Evolutionary conservation across 148 eudicot species (phyloP).

Genomic region (Gaultheria prostrata): DNA sequence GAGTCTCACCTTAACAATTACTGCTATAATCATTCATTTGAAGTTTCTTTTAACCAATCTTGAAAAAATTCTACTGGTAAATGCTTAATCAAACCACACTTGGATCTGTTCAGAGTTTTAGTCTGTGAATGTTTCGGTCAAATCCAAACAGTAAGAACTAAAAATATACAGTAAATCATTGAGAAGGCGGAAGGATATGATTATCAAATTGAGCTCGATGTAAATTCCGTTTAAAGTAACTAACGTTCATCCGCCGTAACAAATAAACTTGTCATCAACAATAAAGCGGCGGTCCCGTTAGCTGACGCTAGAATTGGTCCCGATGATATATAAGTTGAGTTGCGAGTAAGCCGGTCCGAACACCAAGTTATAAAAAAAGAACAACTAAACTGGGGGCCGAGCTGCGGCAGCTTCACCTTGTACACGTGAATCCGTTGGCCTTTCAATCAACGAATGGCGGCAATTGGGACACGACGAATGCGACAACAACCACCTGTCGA

Average conservation of each 20-base stretch:
- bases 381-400: background rate
- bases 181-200: background rate
- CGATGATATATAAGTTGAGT: too few relatives aligned
- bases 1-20: background rate
- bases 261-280: background rate
- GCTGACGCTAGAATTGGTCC: too few relatives aligned
- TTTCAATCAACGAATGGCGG: conserved; percentile 36
- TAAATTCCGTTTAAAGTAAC: background rate
- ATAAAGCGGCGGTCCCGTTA: too few relatives aligned
- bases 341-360: too few relatives aligned
- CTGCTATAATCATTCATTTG: background rate
- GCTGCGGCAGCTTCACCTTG: background rate
- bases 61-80: background rate
- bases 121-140: background rate
- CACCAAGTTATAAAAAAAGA: too few relatives aligned
- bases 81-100: background rate
- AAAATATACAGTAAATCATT: background rate
- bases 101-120: background rate
- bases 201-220: background rate
- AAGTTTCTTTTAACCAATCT: background rate
- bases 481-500: conserved; percentile 55
- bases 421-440: background rate
- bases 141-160: background rate
- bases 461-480: conserved; percentile 65
- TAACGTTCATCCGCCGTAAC: background rate